Conservation (phyloP, 441 rosid genomes). For the Dalechampia spathulata region DNA sequence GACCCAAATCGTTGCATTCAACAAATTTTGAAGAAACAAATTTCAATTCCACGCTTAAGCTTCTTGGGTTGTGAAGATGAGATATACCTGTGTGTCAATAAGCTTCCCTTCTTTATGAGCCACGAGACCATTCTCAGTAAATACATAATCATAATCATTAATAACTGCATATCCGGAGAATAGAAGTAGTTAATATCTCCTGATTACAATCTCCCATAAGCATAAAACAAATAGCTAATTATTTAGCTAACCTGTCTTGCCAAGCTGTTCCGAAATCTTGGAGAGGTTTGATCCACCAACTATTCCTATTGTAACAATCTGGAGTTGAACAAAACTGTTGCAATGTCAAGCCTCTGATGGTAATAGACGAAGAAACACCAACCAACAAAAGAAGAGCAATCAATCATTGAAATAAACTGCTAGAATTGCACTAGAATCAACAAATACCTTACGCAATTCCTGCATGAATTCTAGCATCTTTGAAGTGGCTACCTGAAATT, state of each 20-base stretch:
- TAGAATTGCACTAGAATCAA: too few species aligned
- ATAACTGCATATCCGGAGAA: slow-evolving; percentile 53
- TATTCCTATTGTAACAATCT: slow-evolving; percentile 85
- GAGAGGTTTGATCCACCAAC: slow-evolving; percentile 94
- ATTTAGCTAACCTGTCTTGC: slow-evolving; percentile 50
- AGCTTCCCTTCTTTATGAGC: slow-evolving; percentile 88
- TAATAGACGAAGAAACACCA: too few species aligned
- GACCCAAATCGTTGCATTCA: too few species aligned
- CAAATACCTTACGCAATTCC: slow-evolving; percentile 75
- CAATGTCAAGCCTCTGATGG: too few species aligned
- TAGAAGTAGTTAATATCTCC: background rate
- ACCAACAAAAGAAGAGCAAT: too few species aligned
- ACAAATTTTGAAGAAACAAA: too few species aligned
- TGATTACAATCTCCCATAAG: background rate
- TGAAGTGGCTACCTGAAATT: slow-evolving; percentile 41
- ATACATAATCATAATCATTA: slow-evolving; percentile 76
- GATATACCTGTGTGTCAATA: slow-evolving; percentile 71
- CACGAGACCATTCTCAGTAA: slow-evolving; percentile 97
- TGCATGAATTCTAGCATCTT: slow-evolving; percentile 57
- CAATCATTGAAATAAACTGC: too few species aligned
- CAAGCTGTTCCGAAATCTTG: slow-evolving; percentile 96
- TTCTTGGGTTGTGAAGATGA: background rate
- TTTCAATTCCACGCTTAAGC: too few species aligned
- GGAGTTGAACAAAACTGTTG: slow-evolving; percentile 8
- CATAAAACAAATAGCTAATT: background rate